These are phyloP conservation scores for Vinca minor DNA, from an alignment of 257 asterid genomes.

Conservation along the genomic window DNA sequence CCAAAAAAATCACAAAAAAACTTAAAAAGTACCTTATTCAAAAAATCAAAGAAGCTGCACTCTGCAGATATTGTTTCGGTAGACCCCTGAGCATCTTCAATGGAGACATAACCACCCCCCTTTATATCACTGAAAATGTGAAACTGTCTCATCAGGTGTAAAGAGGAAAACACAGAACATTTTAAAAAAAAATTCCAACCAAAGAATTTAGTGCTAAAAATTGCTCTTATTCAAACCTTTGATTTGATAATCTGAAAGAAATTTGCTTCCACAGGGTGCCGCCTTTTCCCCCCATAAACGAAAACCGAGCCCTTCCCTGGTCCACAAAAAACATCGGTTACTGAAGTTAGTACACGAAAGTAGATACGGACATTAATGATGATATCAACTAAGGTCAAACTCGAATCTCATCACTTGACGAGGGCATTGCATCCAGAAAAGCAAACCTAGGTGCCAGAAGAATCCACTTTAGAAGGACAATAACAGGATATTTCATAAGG, in stretches of 20 bases:
- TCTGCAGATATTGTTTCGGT: conserved; percentile 31
- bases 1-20: neutral
- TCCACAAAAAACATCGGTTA: conserved; percentile 4
- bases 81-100: conserved; percentile 63
- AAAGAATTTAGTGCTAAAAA: conserved; percentile 1
- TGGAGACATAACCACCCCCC: conserved; percentile 59
- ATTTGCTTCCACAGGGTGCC: conserved; percentile 90
- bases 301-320: conserved; percentile 98
- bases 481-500: neutral
- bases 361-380: neutral
- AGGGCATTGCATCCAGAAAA: neutral
- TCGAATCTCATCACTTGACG: neutral
- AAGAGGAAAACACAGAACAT: neutral
- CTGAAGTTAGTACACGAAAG: neutral
- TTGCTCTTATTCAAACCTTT: conserved; percentile 39
- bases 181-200: neutral
- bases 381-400: neutral
- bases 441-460: neutral
- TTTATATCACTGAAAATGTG: conserved; percentile 34
- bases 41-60: conserved; percentile 70
- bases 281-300: conserved; percentile 97
- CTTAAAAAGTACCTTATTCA: conserved; percentile 46
- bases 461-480: neutral
- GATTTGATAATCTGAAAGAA: conserved; percentile 48
- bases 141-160: conserved; percentile 11